These are phyloP conservation scores for Radiomyces spectabilis DNA, from an alignment of 192 early-diverging fungal species.

Conservation along the genomic window DNA sequence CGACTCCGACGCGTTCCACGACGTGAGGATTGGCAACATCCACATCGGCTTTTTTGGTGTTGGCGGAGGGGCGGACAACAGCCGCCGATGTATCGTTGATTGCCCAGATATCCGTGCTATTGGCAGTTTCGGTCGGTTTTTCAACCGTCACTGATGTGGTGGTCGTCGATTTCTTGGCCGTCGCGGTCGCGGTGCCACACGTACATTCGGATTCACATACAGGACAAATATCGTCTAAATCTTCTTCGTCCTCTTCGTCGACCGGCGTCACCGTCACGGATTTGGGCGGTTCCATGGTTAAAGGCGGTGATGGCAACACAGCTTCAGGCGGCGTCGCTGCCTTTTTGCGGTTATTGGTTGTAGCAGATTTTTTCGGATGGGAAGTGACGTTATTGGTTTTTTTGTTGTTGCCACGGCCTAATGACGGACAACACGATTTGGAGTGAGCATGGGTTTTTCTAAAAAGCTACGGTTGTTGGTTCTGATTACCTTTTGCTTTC, in stretches of 20 bases:
- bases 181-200: conserved; percentile 27
- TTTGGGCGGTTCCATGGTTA: background rate
- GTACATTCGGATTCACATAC: conserved; percentile 49
- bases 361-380: background rate
- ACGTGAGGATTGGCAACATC: too few relatives aligned
- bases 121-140: too few relatives aligned
- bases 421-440: too few relatives aligned
- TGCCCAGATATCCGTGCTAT: too few relatives aligned
- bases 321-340: background rate
- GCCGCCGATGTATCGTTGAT: too few relatives aligned
- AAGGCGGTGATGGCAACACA: conserved; percentile 4
- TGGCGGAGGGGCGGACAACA: too few relatives aligned
- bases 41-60: too few relatives aligned
- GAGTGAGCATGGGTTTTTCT: too few relatives aligned
- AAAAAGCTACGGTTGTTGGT: background rate
- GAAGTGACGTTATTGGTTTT: background rate
- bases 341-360: background rate
- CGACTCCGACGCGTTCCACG: too few relatives aligned
- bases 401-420: background rate
- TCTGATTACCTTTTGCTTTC: conserved; percentile 2
- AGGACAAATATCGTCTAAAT: conserved; percentile 46
- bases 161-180: too few relatives aligned
- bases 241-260: conserved; percentile 36
- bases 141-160: too few relatives aligned
- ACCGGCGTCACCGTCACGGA: background rate